Base-by-base conservation (phyloP, 306 rosid species). In the Medicago ruthenica region DNA sequence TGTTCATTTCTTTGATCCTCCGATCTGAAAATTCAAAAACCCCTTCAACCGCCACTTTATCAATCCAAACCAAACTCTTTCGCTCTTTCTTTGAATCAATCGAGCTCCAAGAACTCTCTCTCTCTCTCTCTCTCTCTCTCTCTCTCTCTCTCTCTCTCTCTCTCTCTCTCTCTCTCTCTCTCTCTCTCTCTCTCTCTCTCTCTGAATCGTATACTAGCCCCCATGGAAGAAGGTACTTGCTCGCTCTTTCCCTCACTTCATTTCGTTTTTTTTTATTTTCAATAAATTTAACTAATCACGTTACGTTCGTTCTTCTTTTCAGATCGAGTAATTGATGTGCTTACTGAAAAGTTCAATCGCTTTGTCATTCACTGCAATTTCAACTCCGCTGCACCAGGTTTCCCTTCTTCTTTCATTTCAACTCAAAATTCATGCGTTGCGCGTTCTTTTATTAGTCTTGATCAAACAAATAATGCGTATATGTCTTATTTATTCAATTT, bases 161-260 rank as follows among this genome's bases (percentile, higher is more conserved):
- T n/a, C n/a, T n/a, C n/a, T n/a, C n/a, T n/a, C n/a, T n/a, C 57
- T 39, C 42, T 42, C 39, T 62, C 79, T 27, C 61, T 18, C 40
- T 12, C 39, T 36, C 15, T 59, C 82, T 13, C 18, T 15, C 34
- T 80, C 67, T 40, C 39, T 5, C 44, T 27, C n/a, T 41, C 13
- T 44, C 40, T 27, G n/a, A n/a, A n/a, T n/a, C n/a, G n/a, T n/a
- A n/a, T n/a, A n/a, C n/a, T n/a, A n/a, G n/a, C n/a, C n/a, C 77
- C 70, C 77, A 88, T 88, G 97, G 88, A 87, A 0, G 88, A 87
- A 0, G 93, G 91, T 90, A 67, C 20, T 81, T 70, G 53, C 18
- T 81, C 75, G 9, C 69, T 31, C 72, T 82, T 34, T 60, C 42
- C 40, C 58, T 71, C 27, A 8, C 39, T 9, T 77, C 1, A 60